Evolutionary conservation across 78 protist genomes (phyloP).

Genomic region (Speleostelium caveatum): DNA sequence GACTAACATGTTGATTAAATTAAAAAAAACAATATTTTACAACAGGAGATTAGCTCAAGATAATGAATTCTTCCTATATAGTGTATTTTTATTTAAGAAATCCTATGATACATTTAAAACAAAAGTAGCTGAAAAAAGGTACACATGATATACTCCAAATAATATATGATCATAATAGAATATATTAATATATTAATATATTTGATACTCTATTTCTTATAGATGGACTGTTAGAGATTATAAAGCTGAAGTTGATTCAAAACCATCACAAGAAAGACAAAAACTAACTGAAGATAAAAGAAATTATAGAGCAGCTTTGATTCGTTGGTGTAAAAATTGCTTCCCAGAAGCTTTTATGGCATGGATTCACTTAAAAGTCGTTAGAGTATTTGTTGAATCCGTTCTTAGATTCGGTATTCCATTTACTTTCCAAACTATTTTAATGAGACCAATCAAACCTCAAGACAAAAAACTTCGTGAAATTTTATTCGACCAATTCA

Average conservation of each 20-base stretch:
- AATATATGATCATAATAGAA: not conserved
- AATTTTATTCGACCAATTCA: slow-evolving; percentile 44
- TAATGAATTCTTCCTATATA: slow-evolving; percentile 75
- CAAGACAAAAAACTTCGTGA: slow-evolving; percentile 60
- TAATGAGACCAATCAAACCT: slow-evolving; percentile 59
- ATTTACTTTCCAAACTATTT: slow-evolving; percentile 85
- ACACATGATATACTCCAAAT: not conserved
- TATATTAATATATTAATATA: not conserved
- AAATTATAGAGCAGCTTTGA: slow-evolving; percentile 61
- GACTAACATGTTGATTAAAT: no score
- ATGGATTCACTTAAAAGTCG: slow-evolving; percentile 92
- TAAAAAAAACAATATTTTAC: not conserved
- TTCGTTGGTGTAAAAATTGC: slow-evolving; percentile 90
- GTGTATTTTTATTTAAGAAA: slow-evolving; percentile 82
- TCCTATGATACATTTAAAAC: slow-evolving; percentile 84
- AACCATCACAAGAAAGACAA: slow-evolving; percentile 54
- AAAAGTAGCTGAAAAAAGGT: slow-evolving; percentile 82
- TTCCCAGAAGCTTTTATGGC: slow-evolving; percentile 90
- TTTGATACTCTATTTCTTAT: not conserved
- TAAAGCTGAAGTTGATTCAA: slow-evolving; percentile 6
- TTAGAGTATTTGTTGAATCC: slow-evolving; percentile 91
- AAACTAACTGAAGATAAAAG: slow-evolving; percentile 63
- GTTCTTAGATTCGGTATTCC: slow-evolving; percentile 94
- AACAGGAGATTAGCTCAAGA: slow-evolving; percentile 73
- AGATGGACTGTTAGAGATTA: slow-evolving; percentile 47